These are phyloP conservation scores for Chlamydomonas schloesseri DNA, from an alignment of 139 green algal species.

Conservation along the genomic window DNA sequence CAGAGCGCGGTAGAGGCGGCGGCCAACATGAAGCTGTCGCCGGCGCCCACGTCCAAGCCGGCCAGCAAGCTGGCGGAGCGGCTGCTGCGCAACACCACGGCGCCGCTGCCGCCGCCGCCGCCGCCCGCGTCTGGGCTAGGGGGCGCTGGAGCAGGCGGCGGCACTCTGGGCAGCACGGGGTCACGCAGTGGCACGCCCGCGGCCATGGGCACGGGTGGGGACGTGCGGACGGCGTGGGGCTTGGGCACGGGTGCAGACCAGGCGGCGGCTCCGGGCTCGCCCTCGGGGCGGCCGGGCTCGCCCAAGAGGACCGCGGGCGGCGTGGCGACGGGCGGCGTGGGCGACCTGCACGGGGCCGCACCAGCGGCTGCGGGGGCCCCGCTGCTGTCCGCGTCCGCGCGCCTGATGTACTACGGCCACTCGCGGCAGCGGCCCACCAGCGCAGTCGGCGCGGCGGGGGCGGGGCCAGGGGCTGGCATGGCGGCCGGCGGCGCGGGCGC, in stretches of 20 bases:
- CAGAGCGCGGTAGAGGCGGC: neutral
- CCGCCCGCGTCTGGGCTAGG: neutral
- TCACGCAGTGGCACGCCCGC: neutral
- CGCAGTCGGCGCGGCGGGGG: neutral
- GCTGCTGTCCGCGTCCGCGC: constrained; percentile 3
- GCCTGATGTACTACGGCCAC: constrained; percentile 31
- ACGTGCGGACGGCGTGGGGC: too few relatives aligned
- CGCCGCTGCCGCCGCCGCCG: neutral
- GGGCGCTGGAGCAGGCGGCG: neutral
- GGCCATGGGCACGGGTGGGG: too few relatives aligned
- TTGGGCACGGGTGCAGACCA: too few relatives aligned
- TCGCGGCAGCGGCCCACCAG: neutral
- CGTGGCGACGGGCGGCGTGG: too few relatives aligned
- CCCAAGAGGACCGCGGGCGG: too few relatives aligned
- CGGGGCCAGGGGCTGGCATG: neutral
- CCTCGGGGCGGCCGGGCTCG: too few relatives aligned
- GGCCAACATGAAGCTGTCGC: neutral
- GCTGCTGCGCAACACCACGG: neutral
- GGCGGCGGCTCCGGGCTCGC: too few relatives aligned
- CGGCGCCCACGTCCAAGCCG: neutral
- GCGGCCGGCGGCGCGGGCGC: too few relatives aligned
- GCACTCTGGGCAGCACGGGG: neutral
- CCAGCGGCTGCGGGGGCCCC: neutral
- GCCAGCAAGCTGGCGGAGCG: constrained; percentile 20
- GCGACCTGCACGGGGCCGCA: neutral